Conservation (phyloP, 352 stramenopile species). For the Phytophthora rubi region DNA sequence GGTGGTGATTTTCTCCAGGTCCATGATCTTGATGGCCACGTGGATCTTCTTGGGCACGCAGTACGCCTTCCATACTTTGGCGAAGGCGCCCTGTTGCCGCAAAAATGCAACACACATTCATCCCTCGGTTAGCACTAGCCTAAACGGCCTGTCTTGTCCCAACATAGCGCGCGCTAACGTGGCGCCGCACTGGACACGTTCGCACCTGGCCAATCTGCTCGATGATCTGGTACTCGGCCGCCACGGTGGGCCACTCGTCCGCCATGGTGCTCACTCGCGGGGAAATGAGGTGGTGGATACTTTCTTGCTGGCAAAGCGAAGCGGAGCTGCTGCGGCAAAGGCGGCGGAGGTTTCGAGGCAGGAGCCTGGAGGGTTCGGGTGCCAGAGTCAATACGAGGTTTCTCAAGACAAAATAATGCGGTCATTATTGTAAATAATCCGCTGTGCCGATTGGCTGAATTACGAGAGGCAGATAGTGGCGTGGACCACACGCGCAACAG, state of each 20-base stretch:
- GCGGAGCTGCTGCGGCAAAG: constrained; percentile 12
- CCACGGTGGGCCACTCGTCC: constrained; percentile 87
- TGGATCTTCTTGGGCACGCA: constrained; percentile 88
- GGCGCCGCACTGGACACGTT: background rate
- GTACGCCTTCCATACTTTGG: constrained; percentile 97
- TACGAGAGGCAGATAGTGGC: constrained; percentile 21
- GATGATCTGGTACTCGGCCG: constrained; percentile 89
- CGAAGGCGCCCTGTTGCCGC: constrained; percentile 93
- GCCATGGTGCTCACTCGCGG: constrained; percentile 48
- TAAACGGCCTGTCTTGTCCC: background rate
- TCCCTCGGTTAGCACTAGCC: background rate
- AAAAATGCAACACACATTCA: background rate
- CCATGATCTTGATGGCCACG: constrained; percentile 99
- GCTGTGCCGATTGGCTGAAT: background rate
- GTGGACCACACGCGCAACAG: constrained; percentile 23
- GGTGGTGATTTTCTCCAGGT: constrained; percentile 98
- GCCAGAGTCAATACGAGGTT: constrained; percentile 21
- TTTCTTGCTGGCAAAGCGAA: constrained; percentile 26
- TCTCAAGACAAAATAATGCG: constrained; percentile 25
- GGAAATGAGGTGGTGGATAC: constrained; percentile 32
- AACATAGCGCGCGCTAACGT: background rate
- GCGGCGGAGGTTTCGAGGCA: constrained; percentile 30
- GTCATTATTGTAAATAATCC: constrained; percentile 22
- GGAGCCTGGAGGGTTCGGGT: constrained; percentile 17
- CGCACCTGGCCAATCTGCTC: constrained; percentile 88